A percentile compares a stretch with the other conserved stretches of the same genome.
Conservation (phyloP, 306 rosid species). For the Prinsepia uniflora region DNA sequence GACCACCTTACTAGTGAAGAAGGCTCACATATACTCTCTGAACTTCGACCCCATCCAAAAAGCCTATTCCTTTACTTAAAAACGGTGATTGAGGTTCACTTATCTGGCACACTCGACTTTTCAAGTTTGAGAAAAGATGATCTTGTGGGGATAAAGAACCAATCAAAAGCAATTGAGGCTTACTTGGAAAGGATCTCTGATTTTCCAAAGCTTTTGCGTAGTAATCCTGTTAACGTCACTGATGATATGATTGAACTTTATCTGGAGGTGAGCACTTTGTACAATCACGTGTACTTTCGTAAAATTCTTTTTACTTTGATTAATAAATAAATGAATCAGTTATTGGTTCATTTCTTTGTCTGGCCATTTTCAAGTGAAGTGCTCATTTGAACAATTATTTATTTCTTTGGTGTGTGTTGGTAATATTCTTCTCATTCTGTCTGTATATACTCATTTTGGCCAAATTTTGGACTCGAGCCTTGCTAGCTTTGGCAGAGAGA, state of each 20-base stretch:
- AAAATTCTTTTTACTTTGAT: background rate
- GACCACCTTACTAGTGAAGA: constrained; percentile 60
- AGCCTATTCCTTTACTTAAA: constrained; percentile 87
- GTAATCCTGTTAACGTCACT: constrained; percentile 64
- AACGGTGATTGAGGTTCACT: constrained; percentile 82
- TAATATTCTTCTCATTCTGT: constrained; percentile 19
- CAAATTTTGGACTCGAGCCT: background rate
- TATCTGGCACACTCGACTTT: constrained; percentile 71
- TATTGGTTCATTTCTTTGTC: constrained; percentile 13
- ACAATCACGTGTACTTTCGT: constrained; percentile 9
- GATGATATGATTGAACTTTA: constrained; percentile 93
- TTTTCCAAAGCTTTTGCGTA: constrained; percentile 74
- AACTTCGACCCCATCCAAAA: constrained; percentile 68
- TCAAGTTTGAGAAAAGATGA: constrained; percentile 52
- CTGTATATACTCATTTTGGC: background rate
- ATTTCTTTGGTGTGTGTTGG: constrained; percentile 12
- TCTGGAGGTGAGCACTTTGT: constrained; percentile 65
- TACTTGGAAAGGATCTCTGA: constrained; percentile 69
- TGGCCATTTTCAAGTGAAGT: constrained; percentile 12
- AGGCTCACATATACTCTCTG: constrained; percentile 53
- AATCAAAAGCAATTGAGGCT: constrained; percentile 47
- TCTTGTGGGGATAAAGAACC: constrained; percentile 42
- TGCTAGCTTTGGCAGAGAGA: background rate
- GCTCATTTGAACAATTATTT: constrained; percentile 11
- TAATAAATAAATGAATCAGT: constrained; percentile 8